Evolutionary conservation across 2,329 filamentous ascomycete species (phyloP).

Genomic region (Onygenales sp.): DNA sequence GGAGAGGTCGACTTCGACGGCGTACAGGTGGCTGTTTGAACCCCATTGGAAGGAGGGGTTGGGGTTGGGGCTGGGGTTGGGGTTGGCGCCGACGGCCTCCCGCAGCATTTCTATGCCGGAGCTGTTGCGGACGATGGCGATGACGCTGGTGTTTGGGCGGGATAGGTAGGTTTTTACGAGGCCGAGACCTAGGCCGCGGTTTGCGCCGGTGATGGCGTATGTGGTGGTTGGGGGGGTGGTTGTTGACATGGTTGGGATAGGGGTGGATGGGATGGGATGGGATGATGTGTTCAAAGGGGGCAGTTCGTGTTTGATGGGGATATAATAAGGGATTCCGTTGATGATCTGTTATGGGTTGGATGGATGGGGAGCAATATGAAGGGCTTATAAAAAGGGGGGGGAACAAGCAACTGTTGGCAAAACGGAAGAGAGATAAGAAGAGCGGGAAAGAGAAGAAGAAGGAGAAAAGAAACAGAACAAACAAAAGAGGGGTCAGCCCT

Average conservation of each 20-base stretch:
- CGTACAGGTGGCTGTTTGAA: constrained; percentile 10
- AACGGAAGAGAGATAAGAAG: background rate
- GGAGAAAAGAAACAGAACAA: background rate
- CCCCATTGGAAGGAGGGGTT: background rate
- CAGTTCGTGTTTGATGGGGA: too few species aligned
- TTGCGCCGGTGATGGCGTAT: constrained; percentile 21
- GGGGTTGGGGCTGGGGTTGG: background rate
- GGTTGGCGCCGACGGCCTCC: background rate
- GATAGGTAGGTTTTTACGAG: constrained; percentile 15
- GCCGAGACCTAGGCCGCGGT: constrained; percentile 19
- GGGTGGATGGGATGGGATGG: background rate
- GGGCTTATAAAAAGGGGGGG: too few species aligned
- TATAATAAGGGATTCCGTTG: background rate
- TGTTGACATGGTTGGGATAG: background rate
- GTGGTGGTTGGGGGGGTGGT: constrained; percentile 15
- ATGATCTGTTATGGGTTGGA: background rate
- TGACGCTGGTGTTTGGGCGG: constrained; percentile 14
- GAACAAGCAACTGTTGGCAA: too few species aligned
- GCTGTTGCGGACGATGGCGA: constrained; percentile 15
- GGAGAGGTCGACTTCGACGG: constrained; percentile 16
- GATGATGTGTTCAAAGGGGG: background rate
- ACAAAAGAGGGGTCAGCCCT: background rate
- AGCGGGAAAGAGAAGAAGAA: background rate
- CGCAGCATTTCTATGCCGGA: constrained; percentile 7
- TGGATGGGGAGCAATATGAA: too few species aligned